Evolutionary conservation across 108 stramenopile genomes (phyloP).

Genomic region (Parietichytrium sp.): DNA sequence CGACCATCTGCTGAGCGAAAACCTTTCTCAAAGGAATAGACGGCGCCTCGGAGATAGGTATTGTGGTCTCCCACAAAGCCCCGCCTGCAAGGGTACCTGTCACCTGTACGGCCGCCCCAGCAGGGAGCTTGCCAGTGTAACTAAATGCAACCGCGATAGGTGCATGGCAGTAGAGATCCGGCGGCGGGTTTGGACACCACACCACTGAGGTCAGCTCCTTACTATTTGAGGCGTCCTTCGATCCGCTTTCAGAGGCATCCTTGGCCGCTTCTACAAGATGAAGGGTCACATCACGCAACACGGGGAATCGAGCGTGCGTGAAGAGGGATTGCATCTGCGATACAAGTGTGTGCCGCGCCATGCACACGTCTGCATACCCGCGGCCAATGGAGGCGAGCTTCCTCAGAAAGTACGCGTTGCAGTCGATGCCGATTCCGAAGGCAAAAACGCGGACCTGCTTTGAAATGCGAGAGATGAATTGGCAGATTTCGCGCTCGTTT

Average conservation of each 20-base stretch:
- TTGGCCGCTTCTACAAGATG: not conserved
- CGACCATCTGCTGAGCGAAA: constrained; percentile 16
- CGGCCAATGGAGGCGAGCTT: constrained; percentile 32
- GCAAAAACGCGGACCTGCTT: not conserved
- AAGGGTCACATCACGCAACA: not conserved
- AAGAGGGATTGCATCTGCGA: not conserved
- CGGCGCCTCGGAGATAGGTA: not conserved
- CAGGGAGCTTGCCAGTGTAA: not conserved
- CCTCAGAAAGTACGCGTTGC: constrained; percentile 34
- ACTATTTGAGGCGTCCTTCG: not conserved
- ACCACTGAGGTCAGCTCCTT: not conserved
- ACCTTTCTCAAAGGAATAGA: not conserved
- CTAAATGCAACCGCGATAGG: not conserved
- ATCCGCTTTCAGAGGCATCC: not conserved
- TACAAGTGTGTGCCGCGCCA: not conserved
- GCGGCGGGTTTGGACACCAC: not conserved
- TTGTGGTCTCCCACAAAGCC: not conserved
- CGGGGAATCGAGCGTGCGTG: not conserved
- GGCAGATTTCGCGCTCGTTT: constrained; percentile 33
- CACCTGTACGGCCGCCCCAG: not conserved
- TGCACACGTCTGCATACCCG: constrained; percentile 28
- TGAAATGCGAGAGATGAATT: not conserved
- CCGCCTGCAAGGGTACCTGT: not conserved
- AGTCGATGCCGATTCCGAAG: constrained; percentile 29
- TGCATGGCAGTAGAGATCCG: constrained; percentile 18